phyloP scores from a whole-genome alignment of 2,329 filamentous ascomycete species.

The Rasamsonia emersonii region DNA sequence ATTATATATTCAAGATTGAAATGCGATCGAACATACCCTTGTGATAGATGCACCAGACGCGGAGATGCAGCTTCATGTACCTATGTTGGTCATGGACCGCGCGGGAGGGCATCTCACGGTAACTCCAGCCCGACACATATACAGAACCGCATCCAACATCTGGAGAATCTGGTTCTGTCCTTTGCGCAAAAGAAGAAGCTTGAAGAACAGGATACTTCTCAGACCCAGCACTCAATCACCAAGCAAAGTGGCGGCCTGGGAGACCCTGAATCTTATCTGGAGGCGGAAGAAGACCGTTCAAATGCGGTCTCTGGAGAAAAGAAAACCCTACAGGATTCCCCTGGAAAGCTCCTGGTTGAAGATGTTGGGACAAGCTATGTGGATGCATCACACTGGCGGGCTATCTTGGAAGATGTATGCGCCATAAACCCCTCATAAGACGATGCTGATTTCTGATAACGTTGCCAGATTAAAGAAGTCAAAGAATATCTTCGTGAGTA shows the following conservation, averaged over 20 bases:
- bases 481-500: slow-evolving; percentile 21
- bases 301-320: slow-evolving; percentile 7
- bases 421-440: neutral
- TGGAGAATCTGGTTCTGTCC: slow-evolving; percentile 29
- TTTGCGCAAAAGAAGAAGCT: slow-evolving; percentile 21
- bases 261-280: slow-evolving; percentile 2
- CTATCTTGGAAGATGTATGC: slow-evolving; percentile 28
- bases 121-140: slow-evolving; percentile 22
- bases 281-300: slow-evolving; percentile 9
- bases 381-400: slow-evolving; percentile 28
- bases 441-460: neutral
- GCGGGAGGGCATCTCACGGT: slow-evolving; percentile 19
- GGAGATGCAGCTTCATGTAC: slow-evolving; percentile 23
- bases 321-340: slow-evolving; percentile 13
- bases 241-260: too few relatives aligned
- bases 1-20: slow-evolving; percentile 18
- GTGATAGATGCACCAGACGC: slow-evolving; percentile 25
- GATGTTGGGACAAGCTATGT: slow-evolving; percentile 26
- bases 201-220: slow-evolving; percentile 4
- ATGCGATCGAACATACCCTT: slow-evolving; percentile 28
- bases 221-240: slow-evolving; percentile 2
- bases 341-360: slow-evolving; percentile 23
- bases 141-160: slow-evolving; percentile 27
- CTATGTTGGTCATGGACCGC: slow-evolving; percentile 27
- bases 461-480: slow-evolving; percentile 23